A percentile compares a stretch with the other conserved stretches of the same genome.
phyloP scores from a whole-genome alignment of 371 early-diverging fungal species.

The Zychaea mexicana region DNA sequence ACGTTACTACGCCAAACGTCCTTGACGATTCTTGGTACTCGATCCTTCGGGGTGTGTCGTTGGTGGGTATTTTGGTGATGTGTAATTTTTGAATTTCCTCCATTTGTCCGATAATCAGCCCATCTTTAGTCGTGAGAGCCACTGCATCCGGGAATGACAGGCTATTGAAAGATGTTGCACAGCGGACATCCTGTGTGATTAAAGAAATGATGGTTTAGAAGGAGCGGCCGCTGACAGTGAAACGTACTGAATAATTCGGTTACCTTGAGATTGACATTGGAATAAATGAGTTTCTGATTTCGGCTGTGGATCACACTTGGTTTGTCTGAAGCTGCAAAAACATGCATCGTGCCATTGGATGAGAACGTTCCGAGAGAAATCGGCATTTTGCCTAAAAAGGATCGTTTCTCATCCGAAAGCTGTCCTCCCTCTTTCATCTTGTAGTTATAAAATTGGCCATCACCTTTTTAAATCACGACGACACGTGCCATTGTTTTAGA shows the following conservation, averaged over 20 bases:
- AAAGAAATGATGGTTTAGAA: neutral
- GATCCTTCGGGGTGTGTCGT: slow-evolving; percentile 78
- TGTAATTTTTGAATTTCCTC: slow-evolving; percentile 92
- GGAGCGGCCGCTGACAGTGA: neutral
- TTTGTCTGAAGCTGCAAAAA: slow-evolving; percentile 88
- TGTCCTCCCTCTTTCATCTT: slow-evolving; percentile 42
- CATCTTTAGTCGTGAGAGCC: slow-evolving; percentile 68
- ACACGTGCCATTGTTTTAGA: neutral
- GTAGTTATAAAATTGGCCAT: slow-evolving; percentile 81
- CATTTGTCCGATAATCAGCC: slow-evolving; percentile 77
- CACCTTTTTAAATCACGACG: slow-evolving; percentile 52
- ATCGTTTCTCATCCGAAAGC: slow-evolving; percentile 64
- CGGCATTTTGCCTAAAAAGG: slow-evolving; percentile 81
- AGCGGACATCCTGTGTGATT: slow-evolving; percentile 54
- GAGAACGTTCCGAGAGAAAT: slow-evolving; percentile 70
- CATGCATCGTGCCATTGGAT: slow-evolving; percentile 60
- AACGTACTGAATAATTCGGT: neutral
- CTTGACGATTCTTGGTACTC: slow-evolving; percentile 59
- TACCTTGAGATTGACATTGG: slow-evolving; percentile 84
- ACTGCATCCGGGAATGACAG: slow-evolving; percentile 64
- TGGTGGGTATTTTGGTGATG: slow-evolving; percentile 71
- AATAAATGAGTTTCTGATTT: slow-evolving; percentile 79
- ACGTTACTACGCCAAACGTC: slow-evolving; percentile 67
- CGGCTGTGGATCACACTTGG: slow-evolving; percentile 83
- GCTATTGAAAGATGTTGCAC: slow-evolving; percentile 72